Evolutionary conservation across 345 rosid species (phyloP).

Genomic region (Geranium brycei): DNA sequence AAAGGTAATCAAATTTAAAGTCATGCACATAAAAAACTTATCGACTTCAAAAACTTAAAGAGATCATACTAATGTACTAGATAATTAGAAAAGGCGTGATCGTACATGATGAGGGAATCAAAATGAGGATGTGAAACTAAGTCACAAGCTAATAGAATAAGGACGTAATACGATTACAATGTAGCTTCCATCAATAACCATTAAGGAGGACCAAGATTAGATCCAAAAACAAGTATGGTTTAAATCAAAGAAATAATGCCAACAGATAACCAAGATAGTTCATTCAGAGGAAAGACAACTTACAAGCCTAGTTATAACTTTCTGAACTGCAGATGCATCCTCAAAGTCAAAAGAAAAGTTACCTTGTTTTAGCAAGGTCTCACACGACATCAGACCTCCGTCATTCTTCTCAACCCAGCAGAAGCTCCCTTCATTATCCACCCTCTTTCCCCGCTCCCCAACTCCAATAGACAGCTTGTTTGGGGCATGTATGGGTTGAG

Average conservation of each 20-base stretch:
- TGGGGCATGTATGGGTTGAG: too few species aligned
- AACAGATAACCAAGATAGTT: background rate
- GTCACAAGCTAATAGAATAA: background rate
- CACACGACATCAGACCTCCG: background rate
- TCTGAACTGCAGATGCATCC: background rate
- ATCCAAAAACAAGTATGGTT: background rate
- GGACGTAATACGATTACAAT: background rate
- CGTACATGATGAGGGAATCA: too few species aligned
- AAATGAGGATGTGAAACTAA: too few species aligned
- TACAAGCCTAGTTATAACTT: background rate
- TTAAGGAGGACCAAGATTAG: background rate
- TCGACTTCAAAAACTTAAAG: too few species aligned
- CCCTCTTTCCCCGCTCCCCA: background rate
- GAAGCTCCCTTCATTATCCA: conserved; percentile 1
- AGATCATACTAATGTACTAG: too few species aligned
- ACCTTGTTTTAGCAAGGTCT: conserved; percentile 15
- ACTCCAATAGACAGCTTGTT: background rate
- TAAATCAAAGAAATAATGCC: background rate
- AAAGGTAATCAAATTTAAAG: too few species aligned
- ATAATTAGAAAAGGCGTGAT: too few species aligned
- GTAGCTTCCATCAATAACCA: background rate
- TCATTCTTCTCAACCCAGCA: background rate
- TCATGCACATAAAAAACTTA: too few species aligned
- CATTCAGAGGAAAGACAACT: background rate
- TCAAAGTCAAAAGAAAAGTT: background rate